Evolutionary conservation across 2,329 filamentous ascomycete genomes (phyloP).

Genomic region (Colletotrichum sp.): DNA sequence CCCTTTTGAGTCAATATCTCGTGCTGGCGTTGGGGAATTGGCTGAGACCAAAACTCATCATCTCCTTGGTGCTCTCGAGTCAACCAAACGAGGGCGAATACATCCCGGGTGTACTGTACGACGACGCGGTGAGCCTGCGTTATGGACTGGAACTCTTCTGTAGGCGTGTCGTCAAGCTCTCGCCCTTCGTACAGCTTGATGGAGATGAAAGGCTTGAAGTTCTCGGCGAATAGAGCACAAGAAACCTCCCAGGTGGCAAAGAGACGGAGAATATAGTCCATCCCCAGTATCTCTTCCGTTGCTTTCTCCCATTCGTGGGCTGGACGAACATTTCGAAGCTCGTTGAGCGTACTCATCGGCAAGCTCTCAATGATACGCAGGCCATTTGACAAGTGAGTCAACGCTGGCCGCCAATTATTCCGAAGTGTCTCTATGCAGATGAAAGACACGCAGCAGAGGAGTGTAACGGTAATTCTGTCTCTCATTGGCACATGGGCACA

Average conservation of each 20-base stretch:
- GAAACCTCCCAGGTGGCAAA: conserved; percentile 27
- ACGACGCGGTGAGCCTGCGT: conserved; percentile 22
- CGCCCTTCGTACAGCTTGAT: conserved; percentile 21
- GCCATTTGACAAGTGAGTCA: conserved; percentile 33
- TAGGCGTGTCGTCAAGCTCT: conserved; percentile 14
- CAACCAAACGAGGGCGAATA: conserved; percentile 24
- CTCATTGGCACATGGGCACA: conserved; percentile 25
- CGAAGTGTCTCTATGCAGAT: conserved; percentile 34
- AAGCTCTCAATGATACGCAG: conserved; percentile 33
- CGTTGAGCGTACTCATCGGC: conserved; percentile 21
- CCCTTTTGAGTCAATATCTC: conserved; percentile 22
- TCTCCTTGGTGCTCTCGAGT: conserved; percentile 17
- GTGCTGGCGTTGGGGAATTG: conserved; percentile 20
- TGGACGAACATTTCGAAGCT: background rate
- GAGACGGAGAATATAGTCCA: conserved; percentile 25
- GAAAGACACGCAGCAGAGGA: conserved; percentile 36
- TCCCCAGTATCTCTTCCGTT: conserved; percentile 1
- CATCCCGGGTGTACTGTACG: conserved; percentile 27
- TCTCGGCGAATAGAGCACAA: conserved; percentile 22
- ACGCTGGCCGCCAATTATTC: conserved; percentile 27
- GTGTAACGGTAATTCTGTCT: conserved; percentile 26
- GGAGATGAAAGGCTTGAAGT: conserved; percentile 24
- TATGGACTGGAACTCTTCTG: conserved; percentile 16
- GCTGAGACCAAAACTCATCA: conserved; percentile 20
- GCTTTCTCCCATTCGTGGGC: background rate